phyloP scores from a whole-genome alignment of 2,329 filamentous ascomycete species.

The Aspergillus proliferans region DNA sequence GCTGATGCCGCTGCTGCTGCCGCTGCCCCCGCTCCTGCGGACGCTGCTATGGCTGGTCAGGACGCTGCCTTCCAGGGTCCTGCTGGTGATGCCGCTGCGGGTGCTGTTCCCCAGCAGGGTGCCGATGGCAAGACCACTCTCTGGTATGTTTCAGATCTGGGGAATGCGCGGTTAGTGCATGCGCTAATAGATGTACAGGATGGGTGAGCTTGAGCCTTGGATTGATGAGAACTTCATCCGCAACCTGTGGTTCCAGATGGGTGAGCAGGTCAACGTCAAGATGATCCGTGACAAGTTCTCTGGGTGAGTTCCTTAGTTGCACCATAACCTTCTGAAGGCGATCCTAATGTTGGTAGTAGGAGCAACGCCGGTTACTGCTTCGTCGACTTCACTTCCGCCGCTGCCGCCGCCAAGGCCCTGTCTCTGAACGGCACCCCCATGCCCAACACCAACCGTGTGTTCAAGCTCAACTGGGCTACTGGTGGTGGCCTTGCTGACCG shows the following conservation, averaged over 20 bases:
- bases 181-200: constrained; percentile 53
- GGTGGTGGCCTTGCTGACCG: constrained; percentile 92
- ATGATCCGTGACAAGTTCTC: constrained; percentile 99
- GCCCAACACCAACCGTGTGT: constrained; percentile 87
- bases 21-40: constrained; percentile 44
- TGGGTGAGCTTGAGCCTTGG: constrained; percentile 98
- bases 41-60: constrained; percentile 51
- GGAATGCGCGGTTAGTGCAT: background rate
- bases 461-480: constrained; percentile 99
- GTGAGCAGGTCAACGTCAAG: constrained; percentile 95
- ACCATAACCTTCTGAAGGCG: constrained; percentile 8
- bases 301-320: constrained; percentile 56
- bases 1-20: constrained; percentile 48
- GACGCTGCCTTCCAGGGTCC: constrained; percentile 50
- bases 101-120: constrained; percentile 44
- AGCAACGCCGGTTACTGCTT: constrained; percentile 99
- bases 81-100: constrained; percentile 35
- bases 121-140: constrained; percentile 53
- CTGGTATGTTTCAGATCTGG: constrained; percentile 41
- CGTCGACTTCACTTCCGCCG: constrained; percentile 79
- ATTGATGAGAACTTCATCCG: constrained; percentile 99
- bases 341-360: constrained; percentile 42
- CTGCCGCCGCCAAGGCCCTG: constrained; percentile 87
- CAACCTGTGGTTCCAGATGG: constrained; percentile 87
- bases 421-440: constrained; percentile 79